Conservation (phyloP, 2,329 filamentous ascomycete genomes). For the Pseudonectria buxi region DNA sequence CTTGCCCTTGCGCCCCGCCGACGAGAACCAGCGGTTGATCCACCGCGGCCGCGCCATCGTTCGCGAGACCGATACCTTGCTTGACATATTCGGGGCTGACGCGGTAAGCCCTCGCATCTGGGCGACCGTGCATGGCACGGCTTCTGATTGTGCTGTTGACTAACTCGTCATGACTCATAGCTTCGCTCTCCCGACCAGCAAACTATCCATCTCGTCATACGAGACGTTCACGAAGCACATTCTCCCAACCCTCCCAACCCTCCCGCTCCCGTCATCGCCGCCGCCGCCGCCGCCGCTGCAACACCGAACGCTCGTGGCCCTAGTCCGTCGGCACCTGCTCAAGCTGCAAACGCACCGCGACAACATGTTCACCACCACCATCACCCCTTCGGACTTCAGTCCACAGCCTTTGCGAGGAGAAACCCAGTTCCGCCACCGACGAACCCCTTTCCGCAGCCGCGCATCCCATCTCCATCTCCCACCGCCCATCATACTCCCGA, state of each 20-base stretch:
- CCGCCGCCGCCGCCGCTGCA: slow-evolving; percentile 2
- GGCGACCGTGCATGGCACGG: slow-evolving; percentile 1
- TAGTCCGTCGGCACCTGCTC: slow-evolving; percentile 19
- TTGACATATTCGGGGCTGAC: slow-evolving; percentile 50
- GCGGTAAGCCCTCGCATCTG: slow-evolving; percentile 32
- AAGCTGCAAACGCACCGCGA: slow-evolving; percentile 17
- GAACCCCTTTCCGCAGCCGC: slow-evolving; percentile 22
- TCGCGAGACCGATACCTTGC: slow-evolving; percentile 48
- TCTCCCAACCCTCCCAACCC: slow-evolving; percentile 17
- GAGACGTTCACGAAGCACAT: slow-evolving; percentile 30
- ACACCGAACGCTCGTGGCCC: slow-evolving; percentile 14
- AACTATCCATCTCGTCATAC: slow-evolving; percentile 47
- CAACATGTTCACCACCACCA: slow-evolving; percentile 12
- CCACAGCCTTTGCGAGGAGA: slow-evolving; percentile 23
- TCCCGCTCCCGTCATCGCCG: slow-evolving; percentile 10
- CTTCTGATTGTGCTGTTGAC: slow-evolving; percentile 8
- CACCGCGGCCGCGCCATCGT: slow-evolving; percentile 51
- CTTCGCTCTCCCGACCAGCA: slow-evolving; percentile 40
- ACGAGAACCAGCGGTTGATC: slow-evolving; percentile 54
- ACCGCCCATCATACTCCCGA: slow-evolving; percentile 19
- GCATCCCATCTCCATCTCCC: slow-evolving; percentile 26
- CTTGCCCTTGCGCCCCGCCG: slow-evolving; percentile 42
- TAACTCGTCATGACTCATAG: slow-evolving; percentile 24
- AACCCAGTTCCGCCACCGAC: slow-evolving; percentile 21
- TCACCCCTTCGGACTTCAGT: slow-evolving; percentile 21